A percentile compares a stretch with the other conserved stretches of the same genome.
These are phyloP conservation scores for Coniochaeta sp. DNA, from an alignment of 2,329 filamentous ascomycete species.

Conservation along the genomic window DNA sequence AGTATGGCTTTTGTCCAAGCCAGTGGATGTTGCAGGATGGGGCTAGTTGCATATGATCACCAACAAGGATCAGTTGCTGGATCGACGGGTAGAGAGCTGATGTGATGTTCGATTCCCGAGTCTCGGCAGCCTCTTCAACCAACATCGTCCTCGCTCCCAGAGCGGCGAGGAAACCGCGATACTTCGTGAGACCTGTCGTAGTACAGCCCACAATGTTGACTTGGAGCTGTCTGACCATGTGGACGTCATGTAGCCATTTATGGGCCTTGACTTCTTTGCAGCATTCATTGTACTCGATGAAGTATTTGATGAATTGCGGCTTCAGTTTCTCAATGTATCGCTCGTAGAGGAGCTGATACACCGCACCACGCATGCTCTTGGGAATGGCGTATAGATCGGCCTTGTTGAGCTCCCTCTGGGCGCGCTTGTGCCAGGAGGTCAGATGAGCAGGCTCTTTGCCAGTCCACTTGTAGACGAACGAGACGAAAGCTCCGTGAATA, in stretches of 20 bases:
- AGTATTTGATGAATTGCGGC: conserved; percentile 37
- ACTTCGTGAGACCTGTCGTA: conserved; percentile 75
- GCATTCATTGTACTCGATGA: conserved; percentile 39
- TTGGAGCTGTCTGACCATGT: conserved; percentile 23
- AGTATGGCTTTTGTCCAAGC: conserved; percentile 53
- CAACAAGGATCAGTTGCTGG: conserved; percentile 52
- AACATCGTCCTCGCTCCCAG: conserved; percentile 61
- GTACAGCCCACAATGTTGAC: conserved; percentile 58
- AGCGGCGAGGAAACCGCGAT: conserved; percentile 60
- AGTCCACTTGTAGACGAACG: conserved; percentile 32
- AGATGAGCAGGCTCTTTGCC: conserved; percentile 19
- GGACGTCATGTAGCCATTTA: conserved; percentile 50
- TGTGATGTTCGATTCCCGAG: conserved; percentile 53
- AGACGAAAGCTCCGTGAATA: conserved; percentile 36
- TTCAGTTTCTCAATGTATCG: conserved; percentile 40
- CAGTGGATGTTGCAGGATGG: conserved; percentile 57
- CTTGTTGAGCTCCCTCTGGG: conserved; percentile 8
- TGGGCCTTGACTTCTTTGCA: conserved; percentile 47
- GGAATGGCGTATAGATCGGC: conserved; percentile 56
- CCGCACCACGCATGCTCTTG: conserved; percentile 43
- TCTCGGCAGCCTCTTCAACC: conserved; percentile 76
- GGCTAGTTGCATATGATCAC: conserved; percentile 74
- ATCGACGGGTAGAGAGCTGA: conserved; percentile 43
- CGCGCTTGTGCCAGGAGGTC: conserved; percentile 8
- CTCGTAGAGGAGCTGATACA: conserved; percentile 60